Conservation (phyloP, 2,329 filamentous ascomycete species). For the Harringtonia lauricola region DNA sequence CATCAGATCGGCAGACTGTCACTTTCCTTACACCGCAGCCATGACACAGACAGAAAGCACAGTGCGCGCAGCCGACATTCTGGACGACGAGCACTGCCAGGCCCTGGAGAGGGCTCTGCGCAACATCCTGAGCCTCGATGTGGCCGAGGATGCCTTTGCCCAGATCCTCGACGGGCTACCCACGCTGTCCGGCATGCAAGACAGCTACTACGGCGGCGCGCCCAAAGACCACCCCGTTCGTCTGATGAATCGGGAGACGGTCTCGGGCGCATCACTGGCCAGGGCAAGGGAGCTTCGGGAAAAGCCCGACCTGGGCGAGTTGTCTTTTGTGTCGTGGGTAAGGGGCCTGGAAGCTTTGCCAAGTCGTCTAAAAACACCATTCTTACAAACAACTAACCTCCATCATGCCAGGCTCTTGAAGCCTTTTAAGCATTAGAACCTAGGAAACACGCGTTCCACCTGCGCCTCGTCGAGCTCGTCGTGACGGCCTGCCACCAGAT, state of each 20-base stretch:
- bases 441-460: background rate
- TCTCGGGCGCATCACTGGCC: background rate
- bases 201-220: background rate
- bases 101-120: too few relatives aligned
- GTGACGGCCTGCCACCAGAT: background rate
- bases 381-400: too few relatives aligned
- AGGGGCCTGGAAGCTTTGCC: background rate
- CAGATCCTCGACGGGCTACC: background rate
- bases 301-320: background rate
- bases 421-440: background rate
- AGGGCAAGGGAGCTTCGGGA: background rate
- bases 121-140: background rate
- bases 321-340: background rate
- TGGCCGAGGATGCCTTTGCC: background rate
- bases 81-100: too few relatives aligned
- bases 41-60: too few relatives aligned
- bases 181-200: background rate
- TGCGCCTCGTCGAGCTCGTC: background rate
- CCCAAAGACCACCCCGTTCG: background rate
- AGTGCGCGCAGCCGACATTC: too few relatives aligned
- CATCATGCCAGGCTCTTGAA: too few relatives aligned
- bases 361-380: background rate
- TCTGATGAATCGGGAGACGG: background rate
- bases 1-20: too few relatives aligned
- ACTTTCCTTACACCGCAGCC: too few relatives aligned